These are phyloP conservation scores for Hanseniaspora lachancei DNA, from an alignment of 805 yeast genomes.

Conservation along the genomic window DNA sequence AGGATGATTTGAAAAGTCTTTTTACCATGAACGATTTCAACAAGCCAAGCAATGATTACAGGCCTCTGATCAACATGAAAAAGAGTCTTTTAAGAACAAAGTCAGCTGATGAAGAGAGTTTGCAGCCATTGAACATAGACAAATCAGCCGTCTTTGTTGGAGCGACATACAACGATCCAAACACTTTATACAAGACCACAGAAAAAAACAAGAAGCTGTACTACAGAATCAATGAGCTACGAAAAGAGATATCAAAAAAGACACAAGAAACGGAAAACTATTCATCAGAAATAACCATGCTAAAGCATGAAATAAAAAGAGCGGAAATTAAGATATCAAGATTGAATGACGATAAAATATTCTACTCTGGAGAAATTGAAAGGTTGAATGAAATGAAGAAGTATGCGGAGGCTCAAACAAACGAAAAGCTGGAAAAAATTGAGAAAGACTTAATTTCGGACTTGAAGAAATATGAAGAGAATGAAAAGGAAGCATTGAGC, in stretches of 20 bases:
- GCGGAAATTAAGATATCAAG: slow-evolving; percentile 18
- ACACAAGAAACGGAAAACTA: slow-evolving; percentile 18
- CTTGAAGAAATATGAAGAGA: slow-evolving; percentile 17
- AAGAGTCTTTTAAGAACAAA: not conserved
- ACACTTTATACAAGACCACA: slow-evolving; percentile 24
- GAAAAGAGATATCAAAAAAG: slow-evolving; percentile 22
- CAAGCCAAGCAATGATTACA: not conserved
- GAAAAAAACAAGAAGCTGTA: slow-evolving; percentile 24
- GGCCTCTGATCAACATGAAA: slow-evolving; percentile 7
- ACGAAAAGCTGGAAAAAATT: slow-evolving; percentile 18
- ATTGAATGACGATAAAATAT: slow-evolving; percentile 18
- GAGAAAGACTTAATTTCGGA: slow-evolving; percentile 20
- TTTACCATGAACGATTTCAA: slow-evolving; percentile 1
- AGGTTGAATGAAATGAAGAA: slow-evolving; percentile 18
- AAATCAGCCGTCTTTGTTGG: slow-evolving; percentile 1
- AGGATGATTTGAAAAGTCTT: slow-evolving; percentile 2
- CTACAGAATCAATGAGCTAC: slow-evolving; percentile 22
- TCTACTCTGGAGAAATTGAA: slow-evolving; percentile 17
- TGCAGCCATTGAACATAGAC: not conserved
- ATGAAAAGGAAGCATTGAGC: slow-evolving; percentile 14
- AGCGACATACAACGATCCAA: slow-evolving; percentile 22
- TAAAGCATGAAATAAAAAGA: slow-evolving; percentile 21
- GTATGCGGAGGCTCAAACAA: slow-evolving; percentile 16
- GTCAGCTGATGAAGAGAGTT: not conserved
- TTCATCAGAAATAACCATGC: slow-evolving; percentile 18